Base-by-base conservation (phyloP, 108 stramenopile genomes). In the Conticribra weissflogii region DNA sequence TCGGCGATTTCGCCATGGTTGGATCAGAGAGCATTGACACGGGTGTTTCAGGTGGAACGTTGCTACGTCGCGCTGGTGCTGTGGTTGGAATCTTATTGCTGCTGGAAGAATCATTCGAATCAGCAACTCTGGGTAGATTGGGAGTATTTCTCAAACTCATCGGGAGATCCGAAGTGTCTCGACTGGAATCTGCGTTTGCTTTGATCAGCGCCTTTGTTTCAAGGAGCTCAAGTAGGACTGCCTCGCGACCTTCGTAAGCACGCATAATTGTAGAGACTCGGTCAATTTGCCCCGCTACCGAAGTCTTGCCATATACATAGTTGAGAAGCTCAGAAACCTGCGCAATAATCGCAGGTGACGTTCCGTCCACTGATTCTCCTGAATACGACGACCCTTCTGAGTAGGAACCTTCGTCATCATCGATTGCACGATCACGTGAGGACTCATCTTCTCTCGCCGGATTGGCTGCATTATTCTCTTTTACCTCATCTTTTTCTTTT, bases 321-420 rank as follows among this genome's bases (percentile, higher is more conserved):
- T 94, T 94, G 56, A 94, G 79, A 52, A 94, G 78, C 62, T 94
- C 93, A 17, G 93, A 94, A n/a, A 94, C 93, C 81, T 94, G 93
- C 0, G 93, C 93, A 79, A 94, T 94, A 1, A 90, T 88, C 21
- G 89, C 93, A 21, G 93, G 93, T 24, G 93, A 94, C 30, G 93
- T 94, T 7, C 93, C 93, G 73, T 94, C 93, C 27, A 94, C 76
- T 7, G 68, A 68, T 18, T 77, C 76, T 18, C 76, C 76, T 0
- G 76, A 69, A 34, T 86, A 88, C 18, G 90, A 87, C 0, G 86
- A 83, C 17, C 62, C 85, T 27, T 72, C 72, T 1, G 65, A 82
- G 49, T 81, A 79, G 12, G 81, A 81, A 25, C 80, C 79, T 49
- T 90, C 82, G 14, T 83, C 83, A 14, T 83, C 83, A 14, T 86